Conservation (phyloP, 2,329 filamentous ascomycete genomes). For the Penicillium sp. region DNA sequence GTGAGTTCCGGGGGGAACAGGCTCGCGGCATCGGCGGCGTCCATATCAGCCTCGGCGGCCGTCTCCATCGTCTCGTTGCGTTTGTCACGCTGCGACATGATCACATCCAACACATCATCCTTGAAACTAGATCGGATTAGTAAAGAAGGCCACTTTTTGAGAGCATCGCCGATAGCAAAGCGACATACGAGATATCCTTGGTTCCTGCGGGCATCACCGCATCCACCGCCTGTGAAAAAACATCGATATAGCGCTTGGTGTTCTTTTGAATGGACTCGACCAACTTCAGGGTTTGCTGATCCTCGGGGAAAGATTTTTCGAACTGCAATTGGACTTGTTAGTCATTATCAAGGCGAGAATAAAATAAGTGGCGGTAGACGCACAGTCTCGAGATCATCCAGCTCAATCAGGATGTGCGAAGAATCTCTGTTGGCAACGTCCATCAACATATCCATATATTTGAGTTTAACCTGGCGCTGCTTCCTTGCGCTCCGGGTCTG, state of each 20-base stretch:
- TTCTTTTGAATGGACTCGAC: conserved; percentile 86
- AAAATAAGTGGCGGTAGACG: conserved; percentile 10
- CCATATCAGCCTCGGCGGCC: conserved; percentile 64
- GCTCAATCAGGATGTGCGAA: conserved; percentile 77
- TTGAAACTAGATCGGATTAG: conserved; percentile 67
- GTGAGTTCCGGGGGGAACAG: conserved; percentile 91
- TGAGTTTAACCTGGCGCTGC: conserved; percentile 64
- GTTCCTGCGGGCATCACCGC: conserved; percentile 77
- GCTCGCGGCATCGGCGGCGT: conserved; percentile 66
- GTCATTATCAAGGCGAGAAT: conserved; percentile 1
- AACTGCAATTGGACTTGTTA: conserved; percentile 53
- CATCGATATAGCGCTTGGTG: conserved; percentile 91
- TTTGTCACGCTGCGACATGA: conserved; percentile 86
- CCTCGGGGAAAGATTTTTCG: conserved; percentile 68
- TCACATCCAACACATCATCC: conserved; percentile 93
- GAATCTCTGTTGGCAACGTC: conserved; percentile 77
- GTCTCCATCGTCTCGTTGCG: conserved; percentile 76
- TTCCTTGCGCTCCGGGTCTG: conserved; percentile 49
- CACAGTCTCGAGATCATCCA: conserved; percentile 81
- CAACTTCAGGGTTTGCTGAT: conserved; percentile 63
- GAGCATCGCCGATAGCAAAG: neutral
- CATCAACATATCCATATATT: conserved; percentile 87
- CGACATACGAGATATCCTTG: conserved; percentile 69
- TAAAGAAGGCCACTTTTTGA: neutral
- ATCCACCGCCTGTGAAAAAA: conserved; percentile 85